phyloP scores from a whole-genome alignment of 2,329 filamentous ascomycete species.

The Paecilomyces fulvus region DNA sequence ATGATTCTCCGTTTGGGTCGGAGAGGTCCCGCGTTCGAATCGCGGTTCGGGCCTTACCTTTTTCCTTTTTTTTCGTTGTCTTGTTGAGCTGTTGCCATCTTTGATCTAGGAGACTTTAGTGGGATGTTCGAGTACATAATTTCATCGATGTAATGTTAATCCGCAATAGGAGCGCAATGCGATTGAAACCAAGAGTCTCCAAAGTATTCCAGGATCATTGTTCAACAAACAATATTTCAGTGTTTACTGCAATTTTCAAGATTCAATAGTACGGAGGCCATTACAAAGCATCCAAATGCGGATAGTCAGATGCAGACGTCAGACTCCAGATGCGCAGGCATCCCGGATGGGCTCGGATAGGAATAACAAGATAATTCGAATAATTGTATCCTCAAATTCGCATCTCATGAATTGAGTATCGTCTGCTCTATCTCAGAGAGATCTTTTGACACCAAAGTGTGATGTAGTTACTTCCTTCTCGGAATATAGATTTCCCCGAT shows the following conservation, averaged over 20 bases:
- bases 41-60: too few species aligned
- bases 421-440: not conserved
- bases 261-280: not conserved
- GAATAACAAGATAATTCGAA: not conserved
- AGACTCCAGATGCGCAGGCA: not conserved
- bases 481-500: not conserved
- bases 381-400: not conserved
- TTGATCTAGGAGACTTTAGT: too few species aligned
- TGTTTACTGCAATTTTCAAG: not conserved
- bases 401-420: not conserved
- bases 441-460: not conserved
- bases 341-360: not conserved
- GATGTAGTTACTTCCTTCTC: not conserved
- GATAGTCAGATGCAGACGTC: not conserved
- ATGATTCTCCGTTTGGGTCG: too few species aligned
- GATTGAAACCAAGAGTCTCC: not conserved
- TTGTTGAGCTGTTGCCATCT: too few species aligned
- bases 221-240: not conserved
- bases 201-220: not conserved
- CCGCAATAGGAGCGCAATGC: not conserved
- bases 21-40: too few species aligned
- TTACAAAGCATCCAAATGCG: not conserved
- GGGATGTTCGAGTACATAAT: too few species aligned
- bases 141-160: too few species aligned
- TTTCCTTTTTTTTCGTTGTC: too few species aligned